Evolutionary conservation across 306 rosid species (phyloP).

Genomic region (Gynostemma pentaphyllum): DNA sequence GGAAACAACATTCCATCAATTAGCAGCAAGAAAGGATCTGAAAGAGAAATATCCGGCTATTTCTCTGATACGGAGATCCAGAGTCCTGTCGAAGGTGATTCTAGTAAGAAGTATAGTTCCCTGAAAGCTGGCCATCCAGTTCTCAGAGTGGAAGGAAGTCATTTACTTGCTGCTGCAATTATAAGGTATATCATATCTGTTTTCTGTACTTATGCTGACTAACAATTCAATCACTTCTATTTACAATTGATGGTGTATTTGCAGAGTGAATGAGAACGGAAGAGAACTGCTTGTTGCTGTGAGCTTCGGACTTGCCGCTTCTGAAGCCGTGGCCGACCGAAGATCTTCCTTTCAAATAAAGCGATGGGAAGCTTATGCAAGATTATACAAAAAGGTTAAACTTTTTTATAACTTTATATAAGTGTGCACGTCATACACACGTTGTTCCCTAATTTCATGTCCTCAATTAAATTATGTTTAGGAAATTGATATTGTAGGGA

Average conservation of each 20-base stretch:
- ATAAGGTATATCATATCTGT: constrained; percentile 31
- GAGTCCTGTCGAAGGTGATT: constrained; percentile 33
- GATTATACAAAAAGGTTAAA: constrained; percentile 65
- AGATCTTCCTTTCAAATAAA: constrained; percentile 62
- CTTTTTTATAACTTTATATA: not conserved
- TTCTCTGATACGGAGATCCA: constrained; percentile 46
- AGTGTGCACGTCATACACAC: not conserved
- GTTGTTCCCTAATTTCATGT: not conserved
- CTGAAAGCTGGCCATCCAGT: constrained; percentile 86
- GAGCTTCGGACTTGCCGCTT: constrained; percentile 72
- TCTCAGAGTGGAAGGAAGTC: constrained; percentile 95
- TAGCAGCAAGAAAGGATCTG: constrained; percentile 40
- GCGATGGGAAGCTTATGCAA: constrained; percentile 92
- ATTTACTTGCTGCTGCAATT: constrained; percentile 84
- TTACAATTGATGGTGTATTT: constrained; percentile 18
- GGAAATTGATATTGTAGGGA: not conserved
- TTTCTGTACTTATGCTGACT: not conserved
- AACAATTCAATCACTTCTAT: constrained; percentile 2
- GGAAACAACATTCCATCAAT: constrained; percentile 41
- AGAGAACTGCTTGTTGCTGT: constrained; percentile 85
- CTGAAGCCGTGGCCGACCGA: constrained; percentile 84
- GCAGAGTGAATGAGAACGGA: constrained; percentile 74
- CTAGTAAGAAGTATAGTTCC: constrained; percentile 43
- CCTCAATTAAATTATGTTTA: not conserved
- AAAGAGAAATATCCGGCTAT: constrained; percentile 43